A percentile compares a stretch with the other conserved stretches of the same genome.
These are phyloP conservation scores for Lycium ferocissimum DNA, from an alignment of 257 asterid genomes.

Conservation along the genomic window DNA sequence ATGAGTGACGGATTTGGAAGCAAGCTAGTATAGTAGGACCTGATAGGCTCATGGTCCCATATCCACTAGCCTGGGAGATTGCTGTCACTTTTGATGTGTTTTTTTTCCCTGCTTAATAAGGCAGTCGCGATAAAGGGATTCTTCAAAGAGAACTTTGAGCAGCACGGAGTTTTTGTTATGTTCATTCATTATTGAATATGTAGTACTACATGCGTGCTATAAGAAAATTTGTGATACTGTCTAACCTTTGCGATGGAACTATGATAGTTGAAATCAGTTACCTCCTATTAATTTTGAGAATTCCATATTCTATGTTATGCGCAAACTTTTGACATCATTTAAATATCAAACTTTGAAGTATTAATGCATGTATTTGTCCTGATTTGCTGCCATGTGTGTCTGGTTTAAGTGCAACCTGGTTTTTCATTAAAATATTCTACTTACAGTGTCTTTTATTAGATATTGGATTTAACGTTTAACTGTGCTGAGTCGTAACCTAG, in stretches of 20 bases:
- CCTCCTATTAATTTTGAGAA: background rate
- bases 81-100: too few relatives aligned
- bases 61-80: too few relatives aligned
- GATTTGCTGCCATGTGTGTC: background rate
- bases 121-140: too few relatives aligned
- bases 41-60: too few relatives aligned
- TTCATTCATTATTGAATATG: background rate
- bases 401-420: too few relatives aligned
- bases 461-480: too few relatives aligned
- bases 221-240: background rate
- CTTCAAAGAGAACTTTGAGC: background rate
- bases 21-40: too few relatives aligned
- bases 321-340: background rate
- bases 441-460: too few relatives aligned
- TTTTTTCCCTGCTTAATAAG: too few relatives aligned
- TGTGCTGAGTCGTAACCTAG: too few relatives aligned
- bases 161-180: background rate
- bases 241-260: background rate
- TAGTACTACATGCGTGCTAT: background rate
- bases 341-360: background rate
- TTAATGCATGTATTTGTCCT: background rate
- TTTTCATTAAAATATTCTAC: too few relatives aligned
- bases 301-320: background rate
- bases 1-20: too few relatives aligned
- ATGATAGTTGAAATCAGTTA: background rate